Evolutionary conservation across 495 filamentous ascomycete genomes (phyloP), one percentile per base, ranked within the genome.

Genomic region (Aspergillus heteromorphus): DNA sequence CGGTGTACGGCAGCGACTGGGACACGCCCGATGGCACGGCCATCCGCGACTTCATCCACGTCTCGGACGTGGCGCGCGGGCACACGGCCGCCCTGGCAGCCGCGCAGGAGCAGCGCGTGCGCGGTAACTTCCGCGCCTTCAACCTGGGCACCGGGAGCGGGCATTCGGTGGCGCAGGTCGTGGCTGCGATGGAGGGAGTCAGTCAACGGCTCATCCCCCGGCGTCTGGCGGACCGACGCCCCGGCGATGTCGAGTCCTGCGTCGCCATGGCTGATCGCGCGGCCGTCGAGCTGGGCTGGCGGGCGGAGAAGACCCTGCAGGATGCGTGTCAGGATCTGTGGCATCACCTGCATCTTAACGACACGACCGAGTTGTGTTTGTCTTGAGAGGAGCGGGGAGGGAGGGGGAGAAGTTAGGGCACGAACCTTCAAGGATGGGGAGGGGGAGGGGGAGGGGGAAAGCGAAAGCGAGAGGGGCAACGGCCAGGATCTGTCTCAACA

Each of bases 301-400:
- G 87, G 76, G 90, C 91, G 8, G 76, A 90, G 69, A 78, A 83
- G 48, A 87, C 86, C 4, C 74, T 96, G 58, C 85, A 90, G 67
- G 79, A 92, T 67, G 88, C 88, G 1, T 96, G 91, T 67, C 75
- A 77, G 56, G 88, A 95, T 67, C 76, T 96, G 49, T 95, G 89
- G 86, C 84, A 83, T 60, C 95, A 67, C 51, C 48, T 73, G 40
- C 43, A 14, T 5, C 2, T 47, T 0, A 41, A 48, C n/a, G n/a
- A n/a, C 1, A 17, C 16, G 45, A 21, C 40, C 18, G 40, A 14
- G 40, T 18, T 9, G 0, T 10, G 40, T 8, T 41, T n/a, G n/a
- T 21, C 18, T 21, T 43, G 40, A 43, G 5, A 21, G 19, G 8
- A 14, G 40, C n/a, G n/a, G n/a, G n/a, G n/a, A n/a, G n/a, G n/a